Percentiles rank a stretch among this genome's conserved stretches.
Conservation (phyloP, 2,329 filamentous ascomycete genomes). For the Hypocreales sp. region DNA sequence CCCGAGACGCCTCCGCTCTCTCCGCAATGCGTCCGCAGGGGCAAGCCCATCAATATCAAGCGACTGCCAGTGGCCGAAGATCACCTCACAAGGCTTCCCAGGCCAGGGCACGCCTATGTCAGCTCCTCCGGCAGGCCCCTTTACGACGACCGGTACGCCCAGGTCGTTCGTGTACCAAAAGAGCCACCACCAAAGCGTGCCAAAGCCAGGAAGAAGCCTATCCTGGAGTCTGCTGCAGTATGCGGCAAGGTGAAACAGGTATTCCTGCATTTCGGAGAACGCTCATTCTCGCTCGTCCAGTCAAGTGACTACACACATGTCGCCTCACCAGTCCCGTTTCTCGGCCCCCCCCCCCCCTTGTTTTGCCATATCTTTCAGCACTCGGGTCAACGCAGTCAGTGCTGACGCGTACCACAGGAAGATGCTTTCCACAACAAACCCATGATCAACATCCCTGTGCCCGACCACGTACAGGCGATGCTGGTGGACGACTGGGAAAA, state of each 20-base stretch:
- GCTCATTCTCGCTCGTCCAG: no score
- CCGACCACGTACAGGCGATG: slow-evolving; percentile 79
- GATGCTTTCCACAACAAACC: slow-evolving; percentile 73
- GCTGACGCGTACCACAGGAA: slow-evolving; percentile 44
- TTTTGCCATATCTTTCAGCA: no score
- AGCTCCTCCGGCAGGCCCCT: slow-evolving; percentile 2
- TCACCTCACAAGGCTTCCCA: slow-evolving; percentile 5
- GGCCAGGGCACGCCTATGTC: slow-evolving; percentile 4
- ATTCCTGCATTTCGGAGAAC: no score
- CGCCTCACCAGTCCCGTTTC: no score
- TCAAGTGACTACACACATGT: slow-evolving; percentile 1
- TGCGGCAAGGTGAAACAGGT: no score
- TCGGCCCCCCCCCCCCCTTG: no score
- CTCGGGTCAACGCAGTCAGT: no score
- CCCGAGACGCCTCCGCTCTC: not conserved
- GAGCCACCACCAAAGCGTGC: not conserved
- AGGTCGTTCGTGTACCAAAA: not conserved
- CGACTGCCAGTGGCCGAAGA: slow-evolving; percentile 2
- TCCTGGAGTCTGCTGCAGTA: no score
- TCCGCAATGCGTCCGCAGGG: not conserved
- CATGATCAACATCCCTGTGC: slow-evolving; percentile 71
- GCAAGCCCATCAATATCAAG: slow-evolving; percentile 1
- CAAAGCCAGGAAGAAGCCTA: not conserved
- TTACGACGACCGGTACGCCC: slow-evolving; percentile 2
- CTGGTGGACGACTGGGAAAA: slow-evolving; percentile 99